These are phyloP conservation scores for Fraxinus albicans DNA, from an alignment of 305 asterid species.

Conservation along the genomic window DNA sequence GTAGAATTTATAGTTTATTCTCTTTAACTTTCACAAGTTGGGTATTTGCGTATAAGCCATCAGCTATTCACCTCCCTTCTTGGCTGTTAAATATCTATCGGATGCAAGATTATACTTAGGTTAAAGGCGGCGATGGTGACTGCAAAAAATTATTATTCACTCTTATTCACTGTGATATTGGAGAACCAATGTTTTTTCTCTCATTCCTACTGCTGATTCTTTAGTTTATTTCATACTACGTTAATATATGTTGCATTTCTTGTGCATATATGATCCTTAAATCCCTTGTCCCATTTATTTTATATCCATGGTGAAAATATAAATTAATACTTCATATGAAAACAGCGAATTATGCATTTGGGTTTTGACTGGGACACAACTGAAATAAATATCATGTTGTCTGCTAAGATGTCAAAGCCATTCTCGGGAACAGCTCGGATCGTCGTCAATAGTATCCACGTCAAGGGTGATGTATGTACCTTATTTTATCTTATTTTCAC, in stretches of 20 bases:
- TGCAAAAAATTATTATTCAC: not conserved
- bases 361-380: slow-evolving; percentile 96
- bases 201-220: not conserved
- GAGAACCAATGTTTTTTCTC: not conserved
- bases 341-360: slow-evolving; percentile 65
- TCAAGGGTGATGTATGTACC: slow-evolving; percentile 90
- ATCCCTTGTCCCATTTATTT: not conserved
- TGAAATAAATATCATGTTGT: slow-evolving; percentile 74
- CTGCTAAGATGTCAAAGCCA: slow-evolving; percentile 85
- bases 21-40: not conserved
- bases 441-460: slow-evolving; percentile 79
- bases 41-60: not conserved
- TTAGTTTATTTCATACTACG: not conserved
- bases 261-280: not conserved
- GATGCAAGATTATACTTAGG: not conserved
- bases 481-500: slow-evolving; percentile 17
- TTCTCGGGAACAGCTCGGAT: slow-evolving; percentile 94
- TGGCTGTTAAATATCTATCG: not conserved
- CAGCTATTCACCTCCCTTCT: not conserved
- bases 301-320: not conserved
- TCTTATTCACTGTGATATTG: not conserved
- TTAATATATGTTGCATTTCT: not conserved
- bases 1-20: not conserved
- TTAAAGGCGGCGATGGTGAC: not conserved
- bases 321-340: slow-evolving; percentile 27